Base-by-base conservation (phyloP, 1,284 basidiomycete species). In the Pseudomicrostroma phylloplanum region DNA sequence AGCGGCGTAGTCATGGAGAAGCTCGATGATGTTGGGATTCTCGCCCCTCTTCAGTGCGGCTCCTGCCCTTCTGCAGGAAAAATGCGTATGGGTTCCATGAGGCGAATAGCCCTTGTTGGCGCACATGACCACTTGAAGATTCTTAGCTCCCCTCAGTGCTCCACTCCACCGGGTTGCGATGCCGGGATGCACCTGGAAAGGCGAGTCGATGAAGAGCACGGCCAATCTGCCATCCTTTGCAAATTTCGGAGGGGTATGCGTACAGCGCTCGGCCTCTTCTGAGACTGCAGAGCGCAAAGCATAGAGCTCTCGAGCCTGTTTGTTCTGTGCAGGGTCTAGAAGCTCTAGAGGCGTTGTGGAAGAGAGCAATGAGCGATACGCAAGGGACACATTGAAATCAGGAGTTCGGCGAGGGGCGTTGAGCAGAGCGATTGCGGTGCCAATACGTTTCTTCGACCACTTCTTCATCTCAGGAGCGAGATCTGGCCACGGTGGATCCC, bases 151-250 rank as follows among this genome's bases (percentile, higher is more conserved):
- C 42, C 65, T 63, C 26, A 71, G 42, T 13, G 70, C 64, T 39
- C 72, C 70, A 0, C 65, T 64, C 72, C 72, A 73, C 36, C 72
- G 66, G 0, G 68, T 73, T 0, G 72, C 72, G 30, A 73, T 71
- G 23, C 59, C 59, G 0, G 72, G 72, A 55, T 73, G 72, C 23
- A 73, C 68, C 60, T 73, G 72, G 26, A 59, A 71, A 7, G 59
- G 43, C 19, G 68, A 67, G 1, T 61, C 61, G 59, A 73, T 72
- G 54, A 66, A 62, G 15, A 73, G 62, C 0, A 73, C 53, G 0
- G 72, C 72, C 3, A 73, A 55, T 0, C 72, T 58, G 17, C 69
- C 70, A 59, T 73, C 72, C 59, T 70, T 70, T 55, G 65, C 57
- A 30, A 73, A 73, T 15, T 70, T 70, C 23, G 72, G 72, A 2